Percentiles rank a stretch among this genome's conserved stretches.
These are phyloP conservation scores for Trichoderma hamatum DNA, from an alignment of 2,329 filamentous ascomycete genomes.

Conservation along the genomic window DNA sequence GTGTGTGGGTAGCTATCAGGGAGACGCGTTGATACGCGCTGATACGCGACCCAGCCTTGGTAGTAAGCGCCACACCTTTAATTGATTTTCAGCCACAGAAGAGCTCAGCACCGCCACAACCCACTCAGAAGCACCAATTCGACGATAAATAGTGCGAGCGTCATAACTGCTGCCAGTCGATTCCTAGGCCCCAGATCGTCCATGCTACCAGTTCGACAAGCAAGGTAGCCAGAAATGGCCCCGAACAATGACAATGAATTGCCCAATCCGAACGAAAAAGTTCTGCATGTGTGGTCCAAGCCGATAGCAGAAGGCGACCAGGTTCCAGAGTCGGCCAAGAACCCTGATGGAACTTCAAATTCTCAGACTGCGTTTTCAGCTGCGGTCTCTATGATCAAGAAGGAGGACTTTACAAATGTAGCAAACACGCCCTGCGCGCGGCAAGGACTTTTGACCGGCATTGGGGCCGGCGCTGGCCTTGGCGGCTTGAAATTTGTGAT, in stretches of 20 bases:
- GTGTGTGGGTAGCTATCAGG: conserved; percentile 26
- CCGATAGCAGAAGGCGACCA: conserved; percentile 36
- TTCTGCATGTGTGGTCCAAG: conserved; percentile 44
- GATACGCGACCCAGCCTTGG: conserved; percentile 35
- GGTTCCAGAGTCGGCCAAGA: conserved; percentile 25
- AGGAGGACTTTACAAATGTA: conserved; percentile 70
- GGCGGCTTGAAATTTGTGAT: conserved; percentile 75
- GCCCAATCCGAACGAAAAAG: conserved; percentile 37
- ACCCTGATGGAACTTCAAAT: conserved; percentile 26
- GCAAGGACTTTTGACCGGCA: conserved; percentile 80
- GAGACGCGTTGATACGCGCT: conserved; percentile 42
- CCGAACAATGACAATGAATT: conserved; percentile 37
- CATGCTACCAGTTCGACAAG: conserved; percentile 23
- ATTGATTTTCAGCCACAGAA: conserved; percentile 36
- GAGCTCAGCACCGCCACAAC: conserved; percentile 18
- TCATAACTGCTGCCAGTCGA: conserved; percentile 3
- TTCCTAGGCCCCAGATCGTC: background rate
- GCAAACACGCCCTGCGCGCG: conserved; percentile 83
- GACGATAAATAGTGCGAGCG: conserved; percentile 17
- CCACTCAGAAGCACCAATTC: conserved; percentile 5
- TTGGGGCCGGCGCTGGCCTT: conserved; percentile 74
- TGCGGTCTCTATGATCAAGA: conserved; percentile 67
- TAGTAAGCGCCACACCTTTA: conserved; percentile 38
- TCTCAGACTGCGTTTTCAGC: conserved; percentile 50
- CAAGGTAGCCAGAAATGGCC: conserved; percentile 43